phyloP scores from a whole-genome alignment of 2,329 filamentous ascomycete genomes.

The Basipetospora chlamydospora region DNA sequence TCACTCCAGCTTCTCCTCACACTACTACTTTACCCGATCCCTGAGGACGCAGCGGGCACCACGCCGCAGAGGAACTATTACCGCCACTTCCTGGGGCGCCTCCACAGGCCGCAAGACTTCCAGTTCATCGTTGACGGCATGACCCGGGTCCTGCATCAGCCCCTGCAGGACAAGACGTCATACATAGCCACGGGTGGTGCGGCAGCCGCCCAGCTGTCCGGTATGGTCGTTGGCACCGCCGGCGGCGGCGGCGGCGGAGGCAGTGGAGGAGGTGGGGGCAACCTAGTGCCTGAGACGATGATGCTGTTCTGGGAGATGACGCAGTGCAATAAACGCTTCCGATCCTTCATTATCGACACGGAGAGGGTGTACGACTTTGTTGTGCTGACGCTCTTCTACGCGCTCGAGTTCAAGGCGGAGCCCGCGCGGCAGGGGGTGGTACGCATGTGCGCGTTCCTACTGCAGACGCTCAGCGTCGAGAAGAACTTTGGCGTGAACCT shows the following conservation, averaged over 20 bases:
- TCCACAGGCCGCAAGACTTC: constrained; percentile 91
- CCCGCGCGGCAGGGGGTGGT: constrained; percentile 81
- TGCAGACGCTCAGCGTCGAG: constrained; percentile 91
- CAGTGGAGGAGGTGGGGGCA: too few species aligned
- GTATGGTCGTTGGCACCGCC: too few species aligned
- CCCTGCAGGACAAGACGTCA: constrained; percentile 73
- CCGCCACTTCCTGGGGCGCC: constrained; percentile 75
- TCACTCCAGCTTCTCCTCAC: constrained; percentile 82
- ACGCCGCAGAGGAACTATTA: constrained; percentile 75
- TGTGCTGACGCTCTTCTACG: constrained; percentile 80
- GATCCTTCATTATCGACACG: constrained; percentile 93
- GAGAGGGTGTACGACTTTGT: constrained; percentile 88
- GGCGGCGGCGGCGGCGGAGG: too few species aligned
- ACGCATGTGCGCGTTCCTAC: constrained; percentile 90
- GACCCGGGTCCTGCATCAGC: constrained; percentile 82
- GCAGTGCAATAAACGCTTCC: constrained; percentile 94
- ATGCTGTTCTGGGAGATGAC: constrained; percentile 96
- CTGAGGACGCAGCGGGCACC: constrained; percentile 53
- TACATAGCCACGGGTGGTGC: constrained; percentile 75
- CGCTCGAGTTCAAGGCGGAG: constrained; percentile 76
- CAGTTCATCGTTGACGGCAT: constrained; percentile 95
- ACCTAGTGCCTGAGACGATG: constrained; percentile 74
- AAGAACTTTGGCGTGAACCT: constrained; percentile 78
- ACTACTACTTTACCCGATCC: constrained; percentile 73
- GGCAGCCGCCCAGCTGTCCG: constrained; percentile 41